These are phyloP conservation scores for Yamagishiella unicocca DNA, from an alignment of 139 green algal species.

Conservation along the genomic window DNA sequence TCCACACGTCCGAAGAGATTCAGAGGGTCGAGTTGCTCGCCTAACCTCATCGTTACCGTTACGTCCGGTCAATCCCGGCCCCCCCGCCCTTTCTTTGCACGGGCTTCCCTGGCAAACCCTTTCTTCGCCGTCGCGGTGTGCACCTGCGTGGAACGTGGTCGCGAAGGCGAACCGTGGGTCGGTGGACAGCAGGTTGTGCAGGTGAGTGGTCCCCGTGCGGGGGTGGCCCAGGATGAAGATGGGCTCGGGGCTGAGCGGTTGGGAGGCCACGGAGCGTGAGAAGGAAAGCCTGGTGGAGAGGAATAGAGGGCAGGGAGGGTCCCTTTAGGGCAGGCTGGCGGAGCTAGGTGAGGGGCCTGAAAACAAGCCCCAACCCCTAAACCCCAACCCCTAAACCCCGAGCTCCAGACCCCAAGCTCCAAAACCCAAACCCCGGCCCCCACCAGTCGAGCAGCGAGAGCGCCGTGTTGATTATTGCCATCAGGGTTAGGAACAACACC, in stretches of 20 bases:
- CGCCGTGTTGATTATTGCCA: constrained; percentile 66
- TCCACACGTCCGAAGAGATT: no score
- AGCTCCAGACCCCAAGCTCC: background rate
- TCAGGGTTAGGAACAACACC: constrained; percentile 68
- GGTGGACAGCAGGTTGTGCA: constrained; percentile 76
- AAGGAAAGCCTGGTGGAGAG: constrained; percentile 58
- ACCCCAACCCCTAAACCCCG: no score
- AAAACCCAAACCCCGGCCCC: background rate
- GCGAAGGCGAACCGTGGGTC: constrained; percentile 70
- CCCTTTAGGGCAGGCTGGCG: no score
- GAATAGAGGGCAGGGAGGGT: no score
- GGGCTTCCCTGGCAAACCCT: no score
- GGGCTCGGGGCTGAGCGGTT: constrained; percentile 64
- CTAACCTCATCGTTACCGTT: no score
- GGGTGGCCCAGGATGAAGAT: constrained; percentile 80
- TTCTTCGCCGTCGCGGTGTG: no score
- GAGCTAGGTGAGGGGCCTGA: no score
- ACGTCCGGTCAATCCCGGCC: no score
- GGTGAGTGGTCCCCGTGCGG: constrained; percentile 79
- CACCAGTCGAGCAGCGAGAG: constrained; percentile 61
- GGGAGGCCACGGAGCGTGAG: constrained; percentile 11
- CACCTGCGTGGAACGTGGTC: constrained; percentile 70
- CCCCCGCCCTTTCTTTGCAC: no score
- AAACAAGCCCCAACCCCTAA: no score
- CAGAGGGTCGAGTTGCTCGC: no score